phyloP scores from a whole-genome alignment of 495 filamentous ascomycete species.

The Melanomma pulvis-pyrius region DNA sequence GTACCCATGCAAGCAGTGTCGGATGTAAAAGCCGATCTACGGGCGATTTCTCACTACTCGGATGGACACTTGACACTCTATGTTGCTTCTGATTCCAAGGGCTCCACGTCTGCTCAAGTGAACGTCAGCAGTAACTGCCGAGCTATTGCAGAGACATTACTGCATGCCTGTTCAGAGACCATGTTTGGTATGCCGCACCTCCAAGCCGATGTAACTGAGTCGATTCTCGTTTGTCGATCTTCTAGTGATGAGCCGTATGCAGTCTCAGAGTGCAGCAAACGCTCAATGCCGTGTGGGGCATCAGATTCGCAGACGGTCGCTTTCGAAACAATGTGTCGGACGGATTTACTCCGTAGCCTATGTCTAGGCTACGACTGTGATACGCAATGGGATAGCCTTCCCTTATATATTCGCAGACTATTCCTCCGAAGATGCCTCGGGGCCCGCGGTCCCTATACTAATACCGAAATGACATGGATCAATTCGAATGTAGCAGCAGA shows the following conservation, averaged over 20 bases:
- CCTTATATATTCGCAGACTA: conserved; percentile 33
- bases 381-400: conserved; percentile 42
- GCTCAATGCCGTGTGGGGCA: conserved; percentile 19
- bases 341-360: conserved; percentile 38
- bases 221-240: conserved; percentile 45
- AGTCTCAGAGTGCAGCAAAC: conserved; percentile 40
- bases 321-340: conserved; percentile 28
- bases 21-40: conserved; percentile 49
- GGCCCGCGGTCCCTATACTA: conserved; percentile 25
- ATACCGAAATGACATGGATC: conserved; percentile 39
- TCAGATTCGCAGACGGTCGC: conserved; percentile 2
- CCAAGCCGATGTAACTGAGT: conserved; percentile 54
- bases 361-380: conserved; percentile 43
- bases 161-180: conserved; percentile 57
- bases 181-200: conserved; percentile 56
- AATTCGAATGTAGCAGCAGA: conserved; percentile 32
- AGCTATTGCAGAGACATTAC: conserved; percentile 58
- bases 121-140: conserved; percentile 54
- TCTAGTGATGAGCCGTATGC: conserved; percentile 13
- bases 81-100: conserved; percentile 49
- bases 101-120: conserved; percentile 41
- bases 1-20: conserved; percentile 46
- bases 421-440: conserved; percentile 41
- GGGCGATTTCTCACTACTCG: conserved; percentile 53
- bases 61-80: conserved; percentile 47